Conservation (phyloP, 306 rosid genomes). For the Ormosia semicastrata region DNA sequence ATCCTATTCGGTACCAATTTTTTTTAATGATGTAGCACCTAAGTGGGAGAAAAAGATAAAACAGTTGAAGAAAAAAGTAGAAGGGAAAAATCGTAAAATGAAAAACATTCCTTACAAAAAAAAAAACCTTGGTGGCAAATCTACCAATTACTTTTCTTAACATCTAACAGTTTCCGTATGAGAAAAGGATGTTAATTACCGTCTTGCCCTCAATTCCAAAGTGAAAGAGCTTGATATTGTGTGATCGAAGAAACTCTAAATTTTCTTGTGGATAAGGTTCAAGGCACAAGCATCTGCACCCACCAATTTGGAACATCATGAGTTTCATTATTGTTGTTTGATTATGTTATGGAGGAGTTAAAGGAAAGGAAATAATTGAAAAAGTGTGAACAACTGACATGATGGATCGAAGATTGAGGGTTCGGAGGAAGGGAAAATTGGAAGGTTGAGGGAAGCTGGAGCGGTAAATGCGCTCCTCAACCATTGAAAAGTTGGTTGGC, state of each 20-base stretch:
- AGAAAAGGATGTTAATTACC: conserved; percentile 34
- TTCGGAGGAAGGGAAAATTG: conserved; percentile 55
- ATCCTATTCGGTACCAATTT: background rate
- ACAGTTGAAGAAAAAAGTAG: too few relatives aligned
- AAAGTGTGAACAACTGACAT: conserved; percentile 40
- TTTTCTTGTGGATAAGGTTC: conserved; percentile 67
- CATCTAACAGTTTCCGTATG: too few relatives aligned
- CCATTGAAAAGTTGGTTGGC: conserved; percentile 74
- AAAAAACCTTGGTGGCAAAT: too few relatives aligned
- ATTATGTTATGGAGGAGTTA: too few relatives aligned
- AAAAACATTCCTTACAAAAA: too few relatives aligned
- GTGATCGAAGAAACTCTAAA: conserved; percentile 57
- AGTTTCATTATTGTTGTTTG: background rate
- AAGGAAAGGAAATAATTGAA: background rate
- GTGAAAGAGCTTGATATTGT: conserved; percentile 51
- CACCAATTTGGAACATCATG: background rate
- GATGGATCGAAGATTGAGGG: conserved; percentile 65
- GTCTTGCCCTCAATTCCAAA: conserved; percentile 68
- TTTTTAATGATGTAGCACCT: background rate
- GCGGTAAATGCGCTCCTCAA: conserved; percentile 77
- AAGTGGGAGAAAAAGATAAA: too few relatives aligned
- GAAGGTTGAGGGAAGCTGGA: conserved; percentile 67
- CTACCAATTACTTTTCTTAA: too few relatives aligned
- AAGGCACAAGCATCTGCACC: conserved; percentile 68
- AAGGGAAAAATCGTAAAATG: too few relatives aligned